phyloP scores from a whole-genome alignment of 371 early-diverging fungal genomes.

The Mucor plumbeus region DNA sequence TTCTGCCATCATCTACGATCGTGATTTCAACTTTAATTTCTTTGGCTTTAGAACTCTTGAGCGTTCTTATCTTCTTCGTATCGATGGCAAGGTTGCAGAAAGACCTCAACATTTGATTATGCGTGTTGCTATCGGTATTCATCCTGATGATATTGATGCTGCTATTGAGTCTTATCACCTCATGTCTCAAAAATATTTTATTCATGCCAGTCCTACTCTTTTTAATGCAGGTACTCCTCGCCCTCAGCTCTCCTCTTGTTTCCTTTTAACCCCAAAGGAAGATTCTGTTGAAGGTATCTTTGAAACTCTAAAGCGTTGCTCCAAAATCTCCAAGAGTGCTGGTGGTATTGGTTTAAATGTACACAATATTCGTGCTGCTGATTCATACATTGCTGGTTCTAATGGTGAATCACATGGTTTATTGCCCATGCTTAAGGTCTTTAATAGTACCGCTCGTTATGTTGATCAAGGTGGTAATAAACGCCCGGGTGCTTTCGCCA shows the following conservation, averaged over 20 bases:
- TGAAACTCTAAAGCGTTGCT: conserved; percentile 91
- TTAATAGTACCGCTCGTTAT: conserved; percentile 93
- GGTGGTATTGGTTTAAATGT: conserved; percentile 96
- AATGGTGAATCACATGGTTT: conserved; percentile 94
- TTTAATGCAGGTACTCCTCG: conserved; percentile 94
- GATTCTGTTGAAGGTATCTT: conserved; percentile 96
- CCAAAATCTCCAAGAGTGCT: conserved; percentile 93
- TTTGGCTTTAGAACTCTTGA: conserved; percentile 97
- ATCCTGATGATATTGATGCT: conserved; percentile 83
- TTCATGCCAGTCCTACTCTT: conserved; percentile 95
- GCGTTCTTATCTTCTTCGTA: conserved; percentile 88
- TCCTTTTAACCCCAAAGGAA: conserved; percentile 89
- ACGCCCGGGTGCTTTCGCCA: conserved; percentile 94
- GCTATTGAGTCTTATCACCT: conserved; percentile 93
- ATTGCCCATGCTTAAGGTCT: conserved; percentile 94
- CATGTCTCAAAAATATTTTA: conserved; percentile 89
- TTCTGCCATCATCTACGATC: conserved; percentile 90
- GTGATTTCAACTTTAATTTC: conserved; percentile 94
- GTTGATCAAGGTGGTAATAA: conserved; percentile 98
- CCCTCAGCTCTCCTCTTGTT: conserved; percentile 95
- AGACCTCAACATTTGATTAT: conserved; percentile 97
- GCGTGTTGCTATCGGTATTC: conserved; percentile 95
- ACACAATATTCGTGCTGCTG: conserved; percentile 88
- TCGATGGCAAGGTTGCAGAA: conserved; percentile 83
- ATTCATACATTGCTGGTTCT: conserved; percentile 92